These are phyloP conservation scores for Rheum nobile DNA, from an alignment of 148 eudicot species.

Conservation along the genomic window DNA sequence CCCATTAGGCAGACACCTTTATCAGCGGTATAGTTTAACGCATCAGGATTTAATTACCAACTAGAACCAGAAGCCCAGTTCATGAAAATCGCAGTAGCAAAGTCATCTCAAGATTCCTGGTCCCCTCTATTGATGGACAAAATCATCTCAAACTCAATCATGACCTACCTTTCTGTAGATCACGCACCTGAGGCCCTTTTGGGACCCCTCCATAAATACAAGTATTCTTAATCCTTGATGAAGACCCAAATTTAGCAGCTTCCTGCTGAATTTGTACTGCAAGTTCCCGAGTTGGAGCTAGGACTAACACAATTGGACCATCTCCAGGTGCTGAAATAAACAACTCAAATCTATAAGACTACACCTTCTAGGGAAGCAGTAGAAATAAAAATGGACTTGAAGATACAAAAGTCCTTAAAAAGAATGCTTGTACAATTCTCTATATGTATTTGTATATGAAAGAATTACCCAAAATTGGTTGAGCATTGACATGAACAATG, in stretches of 20 bases:
- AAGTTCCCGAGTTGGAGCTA: slow-evolving; percentile 98
- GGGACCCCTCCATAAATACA: slow-evolving; percentile 99
- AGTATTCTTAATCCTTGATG: slow-evolving; percentile 93
- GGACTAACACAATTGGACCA: slow-evolving; percentile 93
- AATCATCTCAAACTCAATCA: slow-evolving; percentile 89
- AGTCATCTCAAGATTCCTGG: slow-evolving; percentile 76
- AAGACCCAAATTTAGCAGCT: slow-evolving; percentile 94
- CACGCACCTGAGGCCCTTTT: slow-evolving; percentile 99
- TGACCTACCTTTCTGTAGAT: slow-evolving; percentile 99
- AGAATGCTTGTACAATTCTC: background rate
- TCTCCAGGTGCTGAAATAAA: slow-evolving; percentile 55
- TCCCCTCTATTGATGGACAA: slow-evolving; percentile 38
- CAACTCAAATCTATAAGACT: background rate
- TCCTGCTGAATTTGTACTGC: slow-evolving; percentile 99
- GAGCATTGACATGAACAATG: slow-evolving; percentile 98
- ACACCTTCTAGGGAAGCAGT: background rate
- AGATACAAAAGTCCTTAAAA: background rate
- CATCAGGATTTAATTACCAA: slow-evolving; percentile 25
- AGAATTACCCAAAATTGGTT: slow-evolving; percentile 74
- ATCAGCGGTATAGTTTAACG: background rate
- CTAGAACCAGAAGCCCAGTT: slow-evolving; percentile 32
- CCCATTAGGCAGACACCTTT: background rate
- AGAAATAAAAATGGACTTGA: background rate
- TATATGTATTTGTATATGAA: background rate
- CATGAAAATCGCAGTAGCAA: slow-evolving; percentile 72